Evolutionary conservation across 2,329 filamentous ascomycete genomes (phyloP).

Genomic region (Dactylellina haptotyla): DNA sequence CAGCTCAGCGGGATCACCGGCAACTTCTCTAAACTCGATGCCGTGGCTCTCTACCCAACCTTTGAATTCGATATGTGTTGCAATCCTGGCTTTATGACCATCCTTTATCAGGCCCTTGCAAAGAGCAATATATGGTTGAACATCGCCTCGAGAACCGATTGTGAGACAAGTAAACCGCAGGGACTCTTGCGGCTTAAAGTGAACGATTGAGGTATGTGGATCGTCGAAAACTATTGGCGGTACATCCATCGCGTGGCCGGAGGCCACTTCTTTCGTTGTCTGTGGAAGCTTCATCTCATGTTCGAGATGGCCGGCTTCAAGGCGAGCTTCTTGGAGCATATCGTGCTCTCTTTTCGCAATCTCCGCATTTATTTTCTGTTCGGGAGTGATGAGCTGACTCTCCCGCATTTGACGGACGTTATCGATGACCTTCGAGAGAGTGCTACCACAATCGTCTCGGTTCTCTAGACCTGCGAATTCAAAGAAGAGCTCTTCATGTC

Average conservation of each 20-base stretch:
- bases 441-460: conserved; percentile 88
- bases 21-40: conserved; percentile 88
- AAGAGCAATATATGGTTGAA: conserved; percentile 95
- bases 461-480: conserved; percentile 82
- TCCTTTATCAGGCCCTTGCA: conserved; percentile 90
- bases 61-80: conserved; percentile 90
- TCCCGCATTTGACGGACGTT: conserved; percentile 76
- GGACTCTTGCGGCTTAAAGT: conserved; percentile 84
- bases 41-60: conserved; percentile 90
- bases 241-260: conserved; percentile 63
- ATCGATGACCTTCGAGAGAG: conserved; percentile 79
- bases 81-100: conserved; percentile 86
- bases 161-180: conserved; percentile 91
- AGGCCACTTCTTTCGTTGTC: conserved; percentile 55
- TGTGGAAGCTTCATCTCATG: conserved; percentile 61
- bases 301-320: conserved; percentile 62
- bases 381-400: conserved; percentile 73
- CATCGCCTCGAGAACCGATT: conserved; percentile 93
- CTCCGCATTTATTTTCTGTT: conserved; percentile 76
- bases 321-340: conserved; percentile 78
- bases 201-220: conserved; percentile 83
- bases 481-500: conserved; percentile 95
- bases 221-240: conserved; percentile 90
- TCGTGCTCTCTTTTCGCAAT: conserved; percentile 82
- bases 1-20: conserved; percentile 89